Base-by-base conservation (phyloP, 768 basidiomycete species). In the Chalciporus chontae region DNA sequence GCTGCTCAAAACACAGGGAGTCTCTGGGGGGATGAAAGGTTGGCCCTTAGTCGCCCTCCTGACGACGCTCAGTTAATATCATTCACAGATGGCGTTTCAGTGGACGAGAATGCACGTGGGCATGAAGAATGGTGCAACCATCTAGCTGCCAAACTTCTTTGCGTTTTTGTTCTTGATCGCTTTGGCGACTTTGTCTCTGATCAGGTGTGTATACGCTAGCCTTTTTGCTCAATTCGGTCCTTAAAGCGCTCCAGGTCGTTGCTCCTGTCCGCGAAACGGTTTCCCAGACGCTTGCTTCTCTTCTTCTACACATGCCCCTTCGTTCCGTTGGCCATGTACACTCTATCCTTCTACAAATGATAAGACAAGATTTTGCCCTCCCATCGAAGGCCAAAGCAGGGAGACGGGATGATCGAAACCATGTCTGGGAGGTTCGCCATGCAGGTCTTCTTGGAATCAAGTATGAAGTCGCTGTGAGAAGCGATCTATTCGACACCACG, bases 131-230 rank as follows among this genome's bases (percentile, higher is more conserved):
- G 93, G 93, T 92, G 90, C 67, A 94, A 94, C 53, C 83, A 85
- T 50, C 71, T 98, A 14, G 87, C 91, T 2, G 82, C 90, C 9
- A 87, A 87, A 57, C 80, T 96, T 44, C 78, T 98, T 3, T 87
- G 85, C 58, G 83, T 98, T 8, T 88, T 98, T 54, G 88, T 95
- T 27, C 75, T 97, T 21, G 96, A 99, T 66, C 84, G 96, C n/a
- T 99, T 99, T 60, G 93, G 94, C 3, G 96, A 99, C 69, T 99
- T 94, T 63, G 84, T 96, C 31, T 90, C 93, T 0, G 96, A 99
- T 64, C 94, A 94, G 73, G 78, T 77, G 37, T 31, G 71, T 55
- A 9, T 42, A 32, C 27, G 18, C 18, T 19, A 14, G 31, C 7
- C 40, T 40, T 40, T 5, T 40, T 47, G 17, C 43, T 18, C 1